phyloP scores from a whole-genome alignment of 108 stramenopile species.

The Skeletonema marinoi region DNA sequence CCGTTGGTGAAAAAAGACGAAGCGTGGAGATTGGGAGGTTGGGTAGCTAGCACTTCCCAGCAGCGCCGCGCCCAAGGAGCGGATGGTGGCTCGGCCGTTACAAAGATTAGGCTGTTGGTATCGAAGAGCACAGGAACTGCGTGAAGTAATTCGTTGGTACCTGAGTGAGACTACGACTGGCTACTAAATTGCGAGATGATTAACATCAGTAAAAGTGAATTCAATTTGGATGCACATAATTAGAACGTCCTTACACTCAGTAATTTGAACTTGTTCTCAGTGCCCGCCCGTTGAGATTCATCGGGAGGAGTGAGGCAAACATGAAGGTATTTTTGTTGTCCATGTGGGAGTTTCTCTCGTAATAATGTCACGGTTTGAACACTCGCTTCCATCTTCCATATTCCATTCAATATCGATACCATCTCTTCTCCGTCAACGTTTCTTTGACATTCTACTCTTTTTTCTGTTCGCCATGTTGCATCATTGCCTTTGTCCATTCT shows the following conservation, averaged over 20 bases:
- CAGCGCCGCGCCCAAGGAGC: constrained; percentile 70
- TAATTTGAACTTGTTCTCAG: constrained; percentile 41
- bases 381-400: constrained; percentile 20
- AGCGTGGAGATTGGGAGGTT: constrained; percentile 84
- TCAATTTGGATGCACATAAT: not conserved
- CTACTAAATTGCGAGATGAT: too few relatives aligned
- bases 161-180: too few relatives aligned
- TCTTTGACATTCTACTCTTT: not conserved
- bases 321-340: constrained; percentile 26
- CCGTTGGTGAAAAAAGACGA: constrained; percentile 72
- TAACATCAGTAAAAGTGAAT: too few relatives aligned
- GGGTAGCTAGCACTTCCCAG: constrained; percentile 83
- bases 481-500: not conserved
- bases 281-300: not conserved
- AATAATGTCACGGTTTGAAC: constrained; percentile 27
- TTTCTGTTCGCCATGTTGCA: not conserved
- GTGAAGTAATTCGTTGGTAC: not conserved
- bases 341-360: constrained; percentile 10
- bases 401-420: constrained; percentile 13
- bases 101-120: constrained; percentile 70
- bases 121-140: constrained; percentile 23
- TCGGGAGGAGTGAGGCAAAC: constrained; percentile 35
- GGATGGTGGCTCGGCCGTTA: constrained; percentile 84
- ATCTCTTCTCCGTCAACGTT: not conserved
- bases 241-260: constrained; percentile 32